Base-by-base conservation (phyloP, 2,329 filamentous ascomycete genomes). In the Exophiala sp. region DNA sequence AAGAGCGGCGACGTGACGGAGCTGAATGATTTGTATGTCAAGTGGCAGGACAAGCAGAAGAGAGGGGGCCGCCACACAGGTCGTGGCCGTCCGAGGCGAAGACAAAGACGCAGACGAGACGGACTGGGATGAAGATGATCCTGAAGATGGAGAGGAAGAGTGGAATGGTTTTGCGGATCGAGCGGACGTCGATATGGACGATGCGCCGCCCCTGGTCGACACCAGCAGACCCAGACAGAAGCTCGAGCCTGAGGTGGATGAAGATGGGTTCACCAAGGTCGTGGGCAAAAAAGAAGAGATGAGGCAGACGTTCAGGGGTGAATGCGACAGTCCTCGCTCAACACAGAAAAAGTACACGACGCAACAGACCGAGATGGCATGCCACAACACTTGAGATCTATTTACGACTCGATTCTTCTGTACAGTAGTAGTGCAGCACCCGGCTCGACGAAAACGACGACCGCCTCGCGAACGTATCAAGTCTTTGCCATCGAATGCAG, bases 231-330 rank as follows among this genome's bases (percentile, higher is more conserved):
- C 73, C 11, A 82, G 75, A 65, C 81, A 86, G 66, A 86, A 82
- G 69, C 67, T 73, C 13, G 76, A 79, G 63, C 85, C 86, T 0
- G 80, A 88, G 65, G 74, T 90, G 39, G 86, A 91, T 66, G 85
- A 89, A 58, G 86, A 91, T 63, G 86, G 86, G 3, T 91, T 91
- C 65, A 87, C 82, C 13, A 87, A 78, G 68, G 85, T 89, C 58
- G 78, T 81, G 48, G 76, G 79, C 62, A 86, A 81, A 72, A 86
- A 81, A 75, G n/a, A 78, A 74, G 71, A 76, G 71, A 65, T 65
- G 62, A 63, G 56, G 10, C 2, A 13, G n/a, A 2, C 5, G 29
- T 27, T 27, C 6, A 10, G 24, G 10, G n/a, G n/a, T n/a, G n/a
- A n/a, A n/a, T n/a, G n/a, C n/a, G 24, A 27, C 24, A 27, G 10